Base-by-base conservation (phyloP, 306 rosid species). In the Adenanthera pavonina region DNA sequence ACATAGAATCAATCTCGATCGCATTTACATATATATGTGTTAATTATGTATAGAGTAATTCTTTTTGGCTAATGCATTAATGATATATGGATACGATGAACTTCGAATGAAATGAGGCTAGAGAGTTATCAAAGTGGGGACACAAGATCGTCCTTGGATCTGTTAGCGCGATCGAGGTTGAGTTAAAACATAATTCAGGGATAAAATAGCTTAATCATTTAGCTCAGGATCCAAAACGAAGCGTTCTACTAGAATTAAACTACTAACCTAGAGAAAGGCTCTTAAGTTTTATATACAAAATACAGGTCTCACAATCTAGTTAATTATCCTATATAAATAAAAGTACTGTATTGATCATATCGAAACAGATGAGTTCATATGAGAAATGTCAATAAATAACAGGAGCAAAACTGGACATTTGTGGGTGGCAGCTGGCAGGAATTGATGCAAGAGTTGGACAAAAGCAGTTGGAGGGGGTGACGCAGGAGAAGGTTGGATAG, bases 401-500 rank as follows among this genome's bases (percentile, higher is more conserved):
- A 8, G 65, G 20, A 59, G 65, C 36, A 8, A 25, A 20, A 59
- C 3, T 59, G 65, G 65, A 38, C 41, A 15, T 65, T 35, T 67
- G 25, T 69, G 74, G 38, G 35, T 40, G 57, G 74, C 56, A 69
- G 40, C 56, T 69, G 74, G 74, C 54, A 11, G 16, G 54, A 44
- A 43, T 48, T 69, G 74, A 46, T 69, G 54, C 56, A 20, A 44
- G 36, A 20, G 38, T 5, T 69, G 38, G 54, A 69, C 46, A 69
- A 69, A 69, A 44, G 74, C 56, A 69, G 74, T 44, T 69, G 40
- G 53, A 69, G 74, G 11, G 36, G 38, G 40, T 69, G 74, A 69
- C 56, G 74, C 74, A 6, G 16, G 33, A 25, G n/a, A 70, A 70
- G 43, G 75, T 70, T 70, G 36, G 52, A 44, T 44, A 17, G 36